These are phyloP conservation scores for Saussurea involucrata DNA, from an alignment of 129 eudicot species.

Conservation along the genomic window DNA sequence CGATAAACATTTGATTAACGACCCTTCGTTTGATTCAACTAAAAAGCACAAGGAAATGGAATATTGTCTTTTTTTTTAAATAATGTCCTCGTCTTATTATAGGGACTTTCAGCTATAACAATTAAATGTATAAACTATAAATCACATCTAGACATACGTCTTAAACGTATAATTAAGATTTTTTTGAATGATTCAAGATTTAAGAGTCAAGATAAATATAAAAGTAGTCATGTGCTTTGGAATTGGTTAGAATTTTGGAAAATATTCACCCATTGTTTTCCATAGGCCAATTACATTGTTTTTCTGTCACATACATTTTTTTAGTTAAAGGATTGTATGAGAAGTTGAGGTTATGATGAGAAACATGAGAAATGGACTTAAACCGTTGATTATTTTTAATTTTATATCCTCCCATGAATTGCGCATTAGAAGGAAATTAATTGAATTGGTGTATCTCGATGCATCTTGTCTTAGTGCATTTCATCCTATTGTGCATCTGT, in stretches of 20 bases:
- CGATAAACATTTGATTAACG: not conserved
- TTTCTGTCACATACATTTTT: not conserved
- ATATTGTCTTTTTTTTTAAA: no score
- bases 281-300: slow-evolving; percentile 4
- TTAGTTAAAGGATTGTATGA: no score
- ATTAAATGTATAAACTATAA: not conserved
- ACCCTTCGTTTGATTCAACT: not conserved
- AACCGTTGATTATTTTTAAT: no score
- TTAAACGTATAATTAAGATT: not conserved
- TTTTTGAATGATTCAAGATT: slow-evolving; percentile 3
- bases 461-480: no score
- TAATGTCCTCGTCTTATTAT: not conserved
- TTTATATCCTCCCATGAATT: no score
- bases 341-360: no score
- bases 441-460: no score
- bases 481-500: no score
- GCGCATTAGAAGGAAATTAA: no score
- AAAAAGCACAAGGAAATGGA: not conserved
- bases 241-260: slow-evolving; percentile 3
- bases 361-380: no score
- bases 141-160: not conserved
- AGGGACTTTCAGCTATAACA: not conserved
- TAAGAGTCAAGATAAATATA: not conserved
- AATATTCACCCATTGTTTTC: slow-evolving; percentile 7
- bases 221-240: not conserved